Evolutionary conservation across 805 yeast genomes (phyloP).

Genomic region (Metschnikowia borealis): DNA sequence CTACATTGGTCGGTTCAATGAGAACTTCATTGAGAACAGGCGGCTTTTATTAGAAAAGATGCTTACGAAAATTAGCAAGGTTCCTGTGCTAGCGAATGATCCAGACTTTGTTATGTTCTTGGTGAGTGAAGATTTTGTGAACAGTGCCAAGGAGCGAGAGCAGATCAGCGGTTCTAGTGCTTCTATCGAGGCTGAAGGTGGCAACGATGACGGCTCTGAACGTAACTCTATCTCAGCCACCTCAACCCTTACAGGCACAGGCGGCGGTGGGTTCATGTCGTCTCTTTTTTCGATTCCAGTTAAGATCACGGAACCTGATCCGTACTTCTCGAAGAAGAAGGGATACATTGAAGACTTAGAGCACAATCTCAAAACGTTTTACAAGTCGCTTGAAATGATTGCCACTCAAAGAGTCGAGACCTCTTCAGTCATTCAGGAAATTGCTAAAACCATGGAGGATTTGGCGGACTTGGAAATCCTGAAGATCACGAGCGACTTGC

Average conservation of each 20-base stretch:
- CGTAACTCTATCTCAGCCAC: constrained; percentile 8
- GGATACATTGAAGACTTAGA: constrained; percentile 69
- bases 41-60: constrained; percentile 80
- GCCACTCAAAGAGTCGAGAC: constrained; percentile 74
- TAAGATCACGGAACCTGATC: constrained; percentile 74
- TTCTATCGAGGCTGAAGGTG: constrained; percentile 35
- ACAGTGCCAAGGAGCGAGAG: constrained; percentile 70
- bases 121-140: constrained; percentile 64
- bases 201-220: constrained; percentile 33
- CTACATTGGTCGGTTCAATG: constrained; percentile 85
- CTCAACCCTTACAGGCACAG: constrained; percentile 19
- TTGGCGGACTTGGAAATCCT: constrained; percentile 75
- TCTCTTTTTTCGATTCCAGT: constrained; percentile 66
- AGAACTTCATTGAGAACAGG: constrained; percentile 83
- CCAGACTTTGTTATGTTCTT: constrained; percentile 74
- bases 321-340: constrained; percentile 67
- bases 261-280: constrained; percentile 59
- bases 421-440: constrained; percentile 67
- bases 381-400: constrained; percentile 68
- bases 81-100: constrained; percentile 59
- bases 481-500: constrained; percentile 56
- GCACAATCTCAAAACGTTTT: constrained; percentile 62
- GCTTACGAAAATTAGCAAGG: constrained; percentile 67
- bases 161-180: constrained; percentile 53
- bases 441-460: constrained; percentile 45